Evolutionary conservation across 345 rosid genomes (phyloP).

Genomic region (Hirschfeldia incana): DNA sequence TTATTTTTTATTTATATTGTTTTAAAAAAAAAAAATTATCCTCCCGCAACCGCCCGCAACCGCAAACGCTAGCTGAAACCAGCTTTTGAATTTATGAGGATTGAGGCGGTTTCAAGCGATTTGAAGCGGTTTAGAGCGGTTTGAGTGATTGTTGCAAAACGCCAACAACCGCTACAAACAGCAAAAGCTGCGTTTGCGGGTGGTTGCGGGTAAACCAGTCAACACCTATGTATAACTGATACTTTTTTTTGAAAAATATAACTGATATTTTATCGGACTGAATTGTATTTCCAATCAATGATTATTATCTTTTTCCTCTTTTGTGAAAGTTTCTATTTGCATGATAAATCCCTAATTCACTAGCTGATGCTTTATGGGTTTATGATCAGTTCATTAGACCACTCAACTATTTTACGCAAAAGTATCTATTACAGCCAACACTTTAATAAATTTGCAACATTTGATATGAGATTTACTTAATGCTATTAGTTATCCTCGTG

Average conservation of each 20-base stretch:
- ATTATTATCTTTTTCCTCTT: conserved; percentile 21
- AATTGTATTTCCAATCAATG: conserved; percentile 20
- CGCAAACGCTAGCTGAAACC: no score
- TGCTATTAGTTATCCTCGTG: neutral
- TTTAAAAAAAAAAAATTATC: no score
- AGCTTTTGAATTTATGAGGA: no score
- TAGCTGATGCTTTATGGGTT: conserved; percentile 5
- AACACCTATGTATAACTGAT: neutral
- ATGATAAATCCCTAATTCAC: conserved; percentile 24
- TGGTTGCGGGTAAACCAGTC: no score
- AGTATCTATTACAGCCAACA: neutral
- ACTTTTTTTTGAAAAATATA: no score
- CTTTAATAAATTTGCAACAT: neutral
- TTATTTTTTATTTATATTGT: no score
- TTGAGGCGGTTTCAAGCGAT: no score
- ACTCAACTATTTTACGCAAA: neutral
- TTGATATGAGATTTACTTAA: conserved; percentile 8
- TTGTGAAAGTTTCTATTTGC: conserved; percentile 4
- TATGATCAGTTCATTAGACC: conserved; percentile 2
- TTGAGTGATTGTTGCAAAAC: no score
- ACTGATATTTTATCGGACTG: neutral
- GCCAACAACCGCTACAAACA: no score
- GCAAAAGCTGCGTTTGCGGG: no score
- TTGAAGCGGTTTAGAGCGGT: no score
- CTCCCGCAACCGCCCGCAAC: no score